These are phyloP conservation scores for Boeremia lycopersici DNA, from an alignment of 2,329 filamentous ascomycete species.

Conservation along the genomic window DNA sequence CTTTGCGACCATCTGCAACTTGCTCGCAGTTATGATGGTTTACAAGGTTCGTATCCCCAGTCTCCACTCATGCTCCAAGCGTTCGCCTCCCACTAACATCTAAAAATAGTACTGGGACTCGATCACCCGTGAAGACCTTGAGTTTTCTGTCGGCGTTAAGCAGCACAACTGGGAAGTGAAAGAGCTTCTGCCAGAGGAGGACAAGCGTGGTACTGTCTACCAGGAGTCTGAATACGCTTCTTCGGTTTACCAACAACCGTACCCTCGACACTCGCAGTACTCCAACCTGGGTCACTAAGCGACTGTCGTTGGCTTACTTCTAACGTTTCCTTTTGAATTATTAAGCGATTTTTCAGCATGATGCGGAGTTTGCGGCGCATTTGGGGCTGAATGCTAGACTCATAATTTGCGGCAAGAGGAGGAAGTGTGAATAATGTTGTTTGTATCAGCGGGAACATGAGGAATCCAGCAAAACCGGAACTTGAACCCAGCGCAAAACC, in stretches of 20 bases:
- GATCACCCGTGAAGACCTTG: constrained; percentile 96
- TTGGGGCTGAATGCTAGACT: constrained; percentile 1
- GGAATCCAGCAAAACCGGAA: neutral
- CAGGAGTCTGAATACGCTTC: constrained; percentile 66
- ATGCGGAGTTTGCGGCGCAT: constrained; percentile 3
- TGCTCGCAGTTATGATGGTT: constrained; percentile 98
- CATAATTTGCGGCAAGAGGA: constrained; percentile 4
- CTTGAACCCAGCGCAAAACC: neutral
- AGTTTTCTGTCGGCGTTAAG: constrained; percentile 94
- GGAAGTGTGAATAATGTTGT: neutral
- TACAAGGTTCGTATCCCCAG: constrained; percentile 75
- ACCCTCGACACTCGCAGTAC: constrained; percentile 43
- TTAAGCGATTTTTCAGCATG: constrained; percentile 3
- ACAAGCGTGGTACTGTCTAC: constrained; percentile 79
- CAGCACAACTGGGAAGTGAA: constrained; percentile 99
- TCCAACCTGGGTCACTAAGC: constrained; percentile 41
- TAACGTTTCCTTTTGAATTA: constrained; percentile 6
- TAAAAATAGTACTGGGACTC: constrained; percentile 89
- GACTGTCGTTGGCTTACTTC: neutral
- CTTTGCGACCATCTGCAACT: constrained; percentile 91
- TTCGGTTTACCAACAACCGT: constrained; percentile 49
- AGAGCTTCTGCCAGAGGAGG: constrained; percentile 76
- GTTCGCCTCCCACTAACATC: constrained; percentile 22
- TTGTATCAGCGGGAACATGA: neutral
- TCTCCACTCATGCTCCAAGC: neutral